Base-by-base conservation (phyloP, 306 rosid genomes). In the Aeschynomene evenia region DNA sequence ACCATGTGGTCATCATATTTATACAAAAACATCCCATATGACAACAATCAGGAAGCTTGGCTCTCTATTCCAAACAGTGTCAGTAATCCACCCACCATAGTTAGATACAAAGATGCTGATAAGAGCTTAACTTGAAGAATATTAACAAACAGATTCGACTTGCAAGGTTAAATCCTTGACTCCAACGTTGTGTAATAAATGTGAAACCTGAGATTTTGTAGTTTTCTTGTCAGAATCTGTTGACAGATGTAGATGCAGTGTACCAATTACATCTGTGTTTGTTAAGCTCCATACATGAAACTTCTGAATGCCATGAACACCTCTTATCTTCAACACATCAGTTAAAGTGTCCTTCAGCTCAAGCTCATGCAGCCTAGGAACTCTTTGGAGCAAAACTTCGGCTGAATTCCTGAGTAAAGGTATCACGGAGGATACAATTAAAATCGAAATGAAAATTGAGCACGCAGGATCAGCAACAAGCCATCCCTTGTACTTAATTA, bases 401-500 rank as follows among this genome's bases (percentile, higher is more conserved):
- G 97, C 97, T 2, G 99, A 79, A 81, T 94, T 94, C 80, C 91
- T 82, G 49, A 91, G 97, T 60, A 94, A 80, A 49, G 97, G 95
- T 72, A 94, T 84, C 48, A 94, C 99, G 0, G 99, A 90, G 69
- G 96, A 78, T 62, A 94, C 72, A 45, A 94, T 91, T 67, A 91
- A 76, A 72, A 94, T 59, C 1, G 99, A 94, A 68, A 94, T 94
- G 62, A 90, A 94, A 76, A 94, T 90, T 22, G 98, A 94, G 87
- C 96, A 90, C 39, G 94, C 94, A 16, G 98, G 98, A 83, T 94
- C 98, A 9, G 98, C 96, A 51, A 81, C 79, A 48, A 88, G 90
- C 97, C 98, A 94, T 43, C 98, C 98, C 79, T 88, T 94, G 79
- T 94, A 90, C 82, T 85, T 87, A n/a, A 94, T 90, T 63, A 94